Conservation (phyloP, 129 eudicot species). For the Heracleum sosnowskyi region DNA sequence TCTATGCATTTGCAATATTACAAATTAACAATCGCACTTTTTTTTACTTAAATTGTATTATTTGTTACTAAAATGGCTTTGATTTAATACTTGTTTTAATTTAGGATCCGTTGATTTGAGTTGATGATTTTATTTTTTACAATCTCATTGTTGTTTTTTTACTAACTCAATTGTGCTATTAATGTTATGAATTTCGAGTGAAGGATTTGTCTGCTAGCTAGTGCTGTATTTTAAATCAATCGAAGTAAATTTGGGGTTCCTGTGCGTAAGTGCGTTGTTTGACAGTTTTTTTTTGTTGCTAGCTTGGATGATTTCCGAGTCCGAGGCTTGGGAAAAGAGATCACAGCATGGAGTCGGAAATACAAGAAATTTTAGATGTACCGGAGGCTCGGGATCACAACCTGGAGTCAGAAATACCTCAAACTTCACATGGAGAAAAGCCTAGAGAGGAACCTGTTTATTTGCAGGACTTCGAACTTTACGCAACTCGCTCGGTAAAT, state of each 20-base stretch:
- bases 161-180: background rate
- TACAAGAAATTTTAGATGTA: constrained; percentile 19
- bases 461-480: constrained; percentile 77
- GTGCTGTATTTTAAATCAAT: background rate
- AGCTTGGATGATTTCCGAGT: background rate
- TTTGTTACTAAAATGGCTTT: background rate
- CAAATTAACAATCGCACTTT: background rate
- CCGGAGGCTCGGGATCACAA: constrained; percentile 35
- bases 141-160: background rate
- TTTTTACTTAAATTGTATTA: background rate
- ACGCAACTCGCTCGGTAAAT: constrained; percentile 80
- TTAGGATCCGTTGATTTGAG: background rate
- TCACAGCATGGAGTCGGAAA: constrained; percentile 35
- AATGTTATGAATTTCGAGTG: background rate
- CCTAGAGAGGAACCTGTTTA: constrained; percentile 20
- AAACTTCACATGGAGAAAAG: constrained; percentile 21
- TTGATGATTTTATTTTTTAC: background rate
- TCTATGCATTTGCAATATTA: background rate
- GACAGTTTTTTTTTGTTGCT: background rate
- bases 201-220: background rate
- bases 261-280: background rate
- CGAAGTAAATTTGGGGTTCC: background rate
- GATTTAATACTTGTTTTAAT: background rate
- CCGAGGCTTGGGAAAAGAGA: constrained; percentile 48
- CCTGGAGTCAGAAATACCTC: constrained; percentile 28